These are phyloP conservation scores for Eragrostis curvula DNA, from an alignment of 176 grass and related monocot genomes.

Conservation along the genomic window DNA sequence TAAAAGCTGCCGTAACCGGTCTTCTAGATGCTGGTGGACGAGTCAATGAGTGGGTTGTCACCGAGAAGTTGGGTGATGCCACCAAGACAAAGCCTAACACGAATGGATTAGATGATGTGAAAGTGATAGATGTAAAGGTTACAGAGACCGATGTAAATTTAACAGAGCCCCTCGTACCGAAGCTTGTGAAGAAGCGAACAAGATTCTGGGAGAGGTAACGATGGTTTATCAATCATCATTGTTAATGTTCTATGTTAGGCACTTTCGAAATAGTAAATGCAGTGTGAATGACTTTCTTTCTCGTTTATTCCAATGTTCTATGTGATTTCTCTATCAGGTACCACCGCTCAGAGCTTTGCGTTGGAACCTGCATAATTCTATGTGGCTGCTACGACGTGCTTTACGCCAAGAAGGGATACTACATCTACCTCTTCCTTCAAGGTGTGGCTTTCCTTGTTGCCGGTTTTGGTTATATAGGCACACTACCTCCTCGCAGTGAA, in stretches of 20 bases:
- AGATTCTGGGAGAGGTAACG: slow-evolving; percentile 65
- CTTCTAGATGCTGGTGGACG: slow-evolving; percentile 73
- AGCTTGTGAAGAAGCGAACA: slow-evolving; percentile 50
- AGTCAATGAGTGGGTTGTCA: slow-evolving; percentile 98
- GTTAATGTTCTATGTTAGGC: background rate
- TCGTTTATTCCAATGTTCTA: slow-evolving; percentile 21
- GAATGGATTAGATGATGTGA: slow-evolving; percentile 46
- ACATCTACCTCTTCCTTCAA: slow-evolving; percentile 78
- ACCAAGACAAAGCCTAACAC: slow-evolving; percentile 70
- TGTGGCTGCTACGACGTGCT: slow-evolving; percentile 74
- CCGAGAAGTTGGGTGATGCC: slow-evolving; percentile 76
- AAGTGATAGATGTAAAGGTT: slow-evolving; percentile 52
- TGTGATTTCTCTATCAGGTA: slow-evolving; percentile 52
- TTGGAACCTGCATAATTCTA: slow-evolving; percentile 64
- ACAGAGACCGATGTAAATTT: slow-evolving; percentile 48
- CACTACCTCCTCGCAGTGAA: slow-evolving; percentile 47
- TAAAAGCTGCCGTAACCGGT: slow-evolving; percentile 70
- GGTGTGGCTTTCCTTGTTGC: slow-evolving; percentile 70
- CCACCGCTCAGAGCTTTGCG: slow-evolving; percentile 65
- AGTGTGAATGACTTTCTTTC: background rate
- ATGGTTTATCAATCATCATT: slow-evolving; percentile 13
- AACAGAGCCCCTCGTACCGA: slow-evolving; percentile 45
- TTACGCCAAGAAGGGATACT: slow-evolving; percentile 76
- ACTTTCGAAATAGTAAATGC: background rate
- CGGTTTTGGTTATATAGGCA: slow-evolving; percentile 78